phyloP scores from a whole-genome alignment of 2,329 filamentous ascomycete species.

The Fusarium verrucosum region DNA sequence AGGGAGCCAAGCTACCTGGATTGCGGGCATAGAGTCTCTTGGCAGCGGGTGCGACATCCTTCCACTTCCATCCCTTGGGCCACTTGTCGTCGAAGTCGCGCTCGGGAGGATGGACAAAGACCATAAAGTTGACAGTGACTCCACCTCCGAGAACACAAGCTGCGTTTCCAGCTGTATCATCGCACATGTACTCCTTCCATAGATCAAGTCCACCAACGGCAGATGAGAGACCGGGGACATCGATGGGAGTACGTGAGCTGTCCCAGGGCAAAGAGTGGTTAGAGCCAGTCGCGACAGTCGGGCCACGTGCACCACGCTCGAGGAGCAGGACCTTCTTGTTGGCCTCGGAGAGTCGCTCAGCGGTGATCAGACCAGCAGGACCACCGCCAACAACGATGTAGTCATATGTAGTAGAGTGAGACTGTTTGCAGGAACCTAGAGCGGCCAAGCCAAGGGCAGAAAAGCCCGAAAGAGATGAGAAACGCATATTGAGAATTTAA shows the following conservation, averaged over 20 bases:
- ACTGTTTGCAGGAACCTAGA: background rate
- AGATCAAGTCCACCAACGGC: constrained; percentile 72
- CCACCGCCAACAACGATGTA: constrained; percentile 43
- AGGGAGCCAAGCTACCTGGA: constrained; percentile 65
- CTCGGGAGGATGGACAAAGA: constrained; percentile 73
- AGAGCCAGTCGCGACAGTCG: constrained; percentile 70
- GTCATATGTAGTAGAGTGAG: constrained; percentile 22
- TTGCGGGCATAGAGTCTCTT: constrained; percentile 67
- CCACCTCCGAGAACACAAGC: constrained; percentile 73
- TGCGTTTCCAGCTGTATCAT: constrained; percentile 53
- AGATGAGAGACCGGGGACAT: constrained; percentile 67
- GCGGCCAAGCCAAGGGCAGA: background rate
- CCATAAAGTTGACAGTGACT: constrained; percentile 70
- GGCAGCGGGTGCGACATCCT: constrained; percentile 65
- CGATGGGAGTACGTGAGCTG: constrained; percentile 71
- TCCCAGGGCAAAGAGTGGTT: constrained; percentile 69
- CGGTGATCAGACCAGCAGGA: constrained; percentile 40
- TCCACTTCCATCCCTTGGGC: constrained; percentile 71
- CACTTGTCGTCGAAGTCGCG: constrained; percentile 73
- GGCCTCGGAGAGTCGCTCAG: constrained; percentile 63
- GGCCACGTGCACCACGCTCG: constrained; percentile 63
- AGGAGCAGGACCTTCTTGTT: constrained; percentile 72
- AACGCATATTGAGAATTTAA: background rate
- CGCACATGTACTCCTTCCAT: constrained; percentile 58
- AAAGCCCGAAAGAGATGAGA: background rate